Percentiles rank a stretch among this genome's conserved stretches.
phyloP scores from a whole-genome alignment of 1,284 basidiomycete species.

The Schizopora paradoxa region DNA sequence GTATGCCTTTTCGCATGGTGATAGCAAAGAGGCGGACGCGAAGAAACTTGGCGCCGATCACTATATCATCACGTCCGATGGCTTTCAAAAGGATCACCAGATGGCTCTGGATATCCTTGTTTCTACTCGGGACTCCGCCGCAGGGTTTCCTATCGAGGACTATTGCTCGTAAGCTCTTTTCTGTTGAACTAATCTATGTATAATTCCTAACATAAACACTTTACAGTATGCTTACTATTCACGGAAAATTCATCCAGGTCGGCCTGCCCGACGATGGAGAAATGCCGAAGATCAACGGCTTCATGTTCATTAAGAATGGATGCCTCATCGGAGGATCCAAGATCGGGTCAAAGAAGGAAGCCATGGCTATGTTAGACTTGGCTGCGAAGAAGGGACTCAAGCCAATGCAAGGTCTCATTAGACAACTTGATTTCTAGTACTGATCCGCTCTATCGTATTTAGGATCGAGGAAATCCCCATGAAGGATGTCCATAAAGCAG shows the following conservation, averaged over 20 bases:
- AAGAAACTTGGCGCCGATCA: constrained; percentile 41
- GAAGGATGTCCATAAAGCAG: constrained; percentile 50
- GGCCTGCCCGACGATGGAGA: constrained; percentile 10
- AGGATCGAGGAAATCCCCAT: constrained; percentile 49
- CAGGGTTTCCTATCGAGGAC: constrained; percentile 25
- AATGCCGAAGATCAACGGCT: constrained; percentile 1
- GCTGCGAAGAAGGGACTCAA: constrained; percentile 37
- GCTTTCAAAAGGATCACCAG: constrained; percentile 33
- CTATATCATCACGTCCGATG: constrained; percentile 30
- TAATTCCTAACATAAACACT: not conserved
- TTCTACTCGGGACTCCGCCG: constrained; percentile 32
- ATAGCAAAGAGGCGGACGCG: constrained; percentile 42
- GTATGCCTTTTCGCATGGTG: constrained; percentile 44
- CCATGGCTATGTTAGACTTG: constrained; percentile 9
- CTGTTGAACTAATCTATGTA: no score
- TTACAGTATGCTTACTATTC: constrained; percentile 12
- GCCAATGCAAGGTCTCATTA: no score
- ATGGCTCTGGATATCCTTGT: constrained; percentile 39
- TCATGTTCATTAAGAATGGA: constrained; percentile 5
- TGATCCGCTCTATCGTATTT: no score
- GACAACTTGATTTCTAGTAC: no score
- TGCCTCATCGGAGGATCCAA: constrained; percentile 13
- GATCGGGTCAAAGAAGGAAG: constrained; percentile 17
- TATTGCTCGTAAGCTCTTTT: constrained; percentile 29
- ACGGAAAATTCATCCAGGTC: constrained; percentile 14